Conservation (phyloP, 305 asterid genomes). For the Caryopteris hybrid region DNA sequence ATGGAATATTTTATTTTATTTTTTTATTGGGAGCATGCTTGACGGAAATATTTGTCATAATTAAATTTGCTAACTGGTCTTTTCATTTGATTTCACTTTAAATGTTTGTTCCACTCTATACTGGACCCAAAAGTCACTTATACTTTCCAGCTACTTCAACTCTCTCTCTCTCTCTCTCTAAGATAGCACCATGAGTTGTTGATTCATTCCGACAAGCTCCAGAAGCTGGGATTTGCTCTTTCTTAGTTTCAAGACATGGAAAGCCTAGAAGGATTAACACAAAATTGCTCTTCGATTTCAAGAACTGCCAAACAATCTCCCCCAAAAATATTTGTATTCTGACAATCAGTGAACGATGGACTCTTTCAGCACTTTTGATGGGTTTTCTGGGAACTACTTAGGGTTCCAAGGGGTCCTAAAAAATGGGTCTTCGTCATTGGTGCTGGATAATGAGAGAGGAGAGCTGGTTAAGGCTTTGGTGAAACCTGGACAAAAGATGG, state of each 20-base stretch:
- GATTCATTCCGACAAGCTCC: neutral
- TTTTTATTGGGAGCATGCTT: too few relatives aligned
- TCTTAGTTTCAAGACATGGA: constrained; percentile 19
- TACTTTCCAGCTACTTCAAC: neutral
- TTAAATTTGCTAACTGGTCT: too few relatives aligned
- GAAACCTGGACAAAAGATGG: constrained; percentile 46
- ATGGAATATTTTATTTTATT: too few relatives aligned
- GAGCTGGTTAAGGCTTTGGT: constrained; percentile 54
- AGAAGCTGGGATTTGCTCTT: neutral
- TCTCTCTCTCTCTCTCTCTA: neutral
- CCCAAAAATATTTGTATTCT: constrained; percentile 8
- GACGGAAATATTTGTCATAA: too few relatives aligned
- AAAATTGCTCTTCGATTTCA: constrained; percentile 17
- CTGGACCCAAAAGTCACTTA: constrained; percentile 17
- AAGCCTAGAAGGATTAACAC: neutral
- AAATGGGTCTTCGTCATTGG: constrained; percentile 44
- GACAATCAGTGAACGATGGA: constrained; percentile 34
- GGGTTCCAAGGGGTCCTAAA: constrained; percentile 36
- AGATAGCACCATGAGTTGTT: neutral
- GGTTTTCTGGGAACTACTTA: constrained; percentile 28
- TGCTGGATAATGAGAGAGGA: constrained; percentile 59
- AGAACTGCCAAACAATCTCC: constrained; percentile 9
- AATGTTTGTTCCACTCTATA: too few relatives aligned
- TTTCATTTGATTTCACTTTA: too few relatives aligned
- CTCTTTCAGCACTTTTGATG: constrained; percentile 32